Percentiles rank a stretch among this genome's conserved stretches.
Conservation (phyloP, 179 eudicot species). For the Silene coronaria region DNA sequence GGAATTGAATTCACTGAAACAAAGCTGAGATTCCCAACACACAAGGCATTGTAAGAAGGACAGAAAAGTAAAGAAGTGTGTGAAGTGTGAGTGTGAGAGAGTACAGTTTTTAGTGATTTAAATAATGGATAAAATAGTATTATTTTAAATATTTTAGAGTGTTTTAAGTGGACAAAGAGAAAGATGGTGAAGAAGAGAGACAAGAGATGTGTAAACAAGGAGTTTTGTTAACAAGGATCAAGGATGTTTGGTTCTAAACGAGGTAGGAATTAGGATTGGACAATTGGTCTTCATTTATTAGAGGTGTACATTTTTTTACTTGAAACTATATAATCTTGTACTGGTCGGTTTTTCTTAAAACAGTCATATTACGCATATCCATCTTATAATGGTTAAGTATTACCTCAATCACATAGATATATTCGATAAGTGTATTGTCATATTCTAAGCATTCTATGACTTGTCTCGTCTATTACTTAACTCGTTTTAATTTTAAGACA, state of each 20-base stretch:
- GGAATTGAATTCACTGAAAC: neutral
- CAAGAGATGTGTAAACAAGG: conserved; percentile 2
- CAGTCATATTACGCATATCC: too few relatives aligned
- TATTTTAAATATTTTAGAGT: neutral
- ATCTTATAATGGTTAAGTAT: too few relatives aligned
- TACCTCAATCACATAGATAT: too few relatives aligned
- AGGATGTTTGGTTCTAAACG: conserved; percentile 24
- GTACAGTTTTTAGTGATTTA: neutral
- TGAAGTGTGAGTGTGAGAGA: neutral
- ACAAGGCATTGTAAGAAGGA: neutral
- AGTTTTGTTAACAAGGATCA: neutral
- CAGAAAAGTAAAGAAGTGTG: neutral
- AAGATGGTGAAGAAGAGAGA: conserved; percentile 21
- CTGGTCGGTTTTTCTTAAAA: too few relatives aligned
- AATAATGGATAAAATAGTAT: neutral
- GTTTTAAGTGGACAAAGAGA: conserved; percentile 27
- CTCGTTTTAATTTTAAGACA: neutral
- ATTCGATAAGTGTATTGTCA: too few relatives aligned
- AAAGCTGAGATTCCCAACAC: conserved; percentile 6
- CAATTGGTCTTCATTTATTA: conserved; percentile 8
- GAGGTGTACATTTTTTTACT: neutral
- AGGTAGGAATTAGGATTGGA: neutral
- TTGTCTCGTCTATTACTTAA: too few relatives aligned
- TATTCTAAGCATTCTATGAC: too few relatives aligned
- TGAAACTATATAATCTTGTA: neutral